Conservation (phyloP, 208 protist species). For the Wallacemonas sp. region DNA sequence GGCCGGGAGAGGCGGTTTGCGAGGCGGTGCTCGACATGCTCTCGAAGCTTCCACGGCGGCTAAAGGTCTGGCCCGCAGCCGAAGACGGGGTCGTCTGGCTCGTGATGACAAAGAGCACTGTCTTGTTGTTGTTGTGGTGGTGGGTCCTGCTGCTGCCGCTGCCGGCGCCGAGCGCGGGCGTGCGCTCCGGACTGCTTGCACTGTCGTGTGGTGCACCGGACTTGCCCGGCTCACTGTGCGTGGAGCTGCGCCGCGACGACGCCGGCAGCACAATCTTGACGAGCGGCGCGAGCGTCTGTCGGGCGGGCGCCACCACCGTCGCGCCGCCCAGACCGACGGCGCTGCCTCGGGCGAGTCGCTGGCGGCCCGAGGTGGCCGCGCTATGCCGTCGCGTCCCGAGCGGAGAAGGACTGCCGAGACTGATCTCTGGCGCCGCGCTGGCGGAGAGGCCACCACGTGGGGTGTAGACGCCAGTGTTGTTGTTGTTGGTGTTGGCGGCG, state of each 20-base stretch:
- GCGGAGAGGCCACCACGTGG: not conserved
- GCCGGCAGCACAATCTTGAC: constrained; percentile 13
- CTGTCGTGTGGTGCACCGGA: not conserved
- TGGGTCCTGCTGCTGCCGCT: not conserved
- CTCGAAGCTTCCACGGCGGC: constrained; percentile 6
- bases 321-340: not conserved
- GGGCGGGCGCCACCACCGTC: not conserved
- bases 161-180: not conserved
- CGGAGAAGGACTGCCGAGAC: not conserved
- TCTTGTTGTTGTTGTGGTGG: not conserved
- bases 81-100: not conserved
- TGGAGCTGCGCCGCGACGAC: constrained; percentile 28
- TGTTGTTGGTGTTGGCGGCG: not conserved
- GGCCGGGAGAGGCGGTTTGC: not conserved
- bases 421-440: not conserved
- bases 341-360: constrained; percentile 7
- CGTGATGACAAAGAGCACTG: constrained; percentile 14
- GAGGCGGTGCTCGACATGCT: constrained; percentile 5
- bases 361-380: not conserved
- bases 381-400: constrained; percentile 8
- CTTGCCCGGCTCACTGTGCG: not conserved
- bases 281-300: constrained; percentile 20
- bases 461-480: not conserved
- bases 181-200: not conserved
- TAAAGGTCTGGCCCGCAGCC: not conserved